Conservation (phyloP, 2,329 filamentous ascomycete genomes). For the Diaporthe batatas region DNA sequence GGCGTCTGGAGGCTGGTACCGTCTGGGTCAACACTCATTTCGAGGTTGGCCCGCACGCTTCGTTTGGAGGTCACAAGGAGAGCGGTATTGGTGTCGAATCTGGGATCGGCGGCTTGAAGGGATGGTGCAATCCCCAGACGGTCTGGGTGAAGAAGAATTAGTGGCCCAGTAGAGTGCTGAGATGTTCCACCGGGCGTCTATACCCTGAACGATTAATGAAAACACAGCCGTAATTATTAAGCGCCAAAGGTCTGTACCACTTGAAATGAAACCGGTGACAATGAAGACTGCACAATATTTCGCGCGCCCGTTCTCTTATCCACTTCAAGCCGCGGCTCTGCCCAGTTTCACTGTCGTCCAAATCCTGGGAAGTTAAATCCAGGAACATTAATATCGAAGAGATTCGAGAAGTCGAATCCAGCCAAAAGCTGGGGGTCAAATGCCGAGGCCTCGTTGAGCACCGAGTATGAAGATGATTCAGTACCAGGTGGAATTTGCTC, state of each 20-base stretch:
- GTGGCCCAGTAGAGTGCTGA: too few relatives aligned
- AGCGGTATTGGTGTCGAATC: slow-evolving; percentile 64
- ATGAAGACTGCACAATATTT: too few relatives aligned
- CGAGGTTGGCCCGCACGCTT: slow-evolving; percentile 53
- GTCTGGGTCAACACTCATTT: slow-evolving; percentile 67
- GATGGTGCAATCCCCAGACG: slow-evolving; percentile 47
- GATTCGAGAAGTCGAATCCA: background rate
- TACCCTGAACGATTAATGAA: too few relatives aligned
- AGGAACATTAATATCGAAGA: background rate
- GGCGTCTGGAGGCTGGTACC: slow-evolving; percentile 64
- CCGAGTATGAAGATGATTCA: background rate
- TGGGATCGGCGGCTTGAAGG: slow-evolving; percentile 54
- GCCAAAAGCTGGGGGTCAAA: background rate
- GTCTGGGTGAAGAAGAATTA: slow-evolving; percentile 14
- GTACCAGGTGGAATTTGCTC: too few relatives aligned
- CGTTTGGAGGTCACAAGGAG: slow-evolving; percentile 65
- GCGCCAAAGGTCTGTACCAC: too few relatives aligned
- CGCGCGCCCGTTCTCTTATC: background rate
- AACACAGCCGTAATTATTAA: too few relatives aligned
- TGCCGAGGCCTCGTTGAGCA: background rate
- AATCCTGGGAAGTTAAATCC: background rate
- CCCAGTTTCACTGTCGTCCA: background rate
- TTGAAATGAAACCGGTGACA: too few relatives aligned
- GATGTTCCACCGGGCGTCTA: too few relatives aligned
- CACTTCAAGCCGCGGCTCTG: background rate